These are phyloP conservation scores for Podila epigama DNA, from an alignment of 192 early-diverging fungal genomes.

Conservation along the genomic window DNA sequence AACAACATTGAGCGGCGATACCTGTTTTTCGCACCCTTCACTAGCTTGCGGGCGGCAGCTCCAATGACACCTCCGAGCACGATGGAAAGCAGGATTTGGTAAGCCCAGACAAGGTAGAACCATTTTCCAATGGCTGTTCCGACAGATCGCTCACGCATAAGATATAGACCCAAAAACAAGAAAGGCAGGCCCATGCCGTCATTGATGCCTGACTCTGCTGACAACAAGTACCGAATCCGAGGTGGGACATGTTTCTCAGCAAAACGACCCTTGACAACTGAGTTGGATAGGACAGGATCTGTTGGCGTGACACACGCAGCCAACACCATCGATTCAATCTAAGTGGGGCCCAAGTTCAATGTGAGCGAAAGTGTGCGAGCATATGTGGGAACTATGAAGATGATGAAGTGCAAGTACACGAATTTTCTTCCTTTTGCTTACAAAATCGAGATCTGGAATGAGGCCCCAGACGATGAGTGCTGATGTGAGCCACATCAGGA, in stretches of 20 bases:
- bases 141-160: conserved; percentile 57
- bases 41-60: conserved; percentile 64
- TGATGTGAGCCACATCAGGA: conserved; percentile 80
- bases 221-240: conserved; percentile 71
- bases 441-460: conserved; percentile 57
- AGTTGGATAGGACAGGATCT: conserved; percentile 93
- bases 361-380: not conserved
- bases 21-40: conserved; percentile 68
- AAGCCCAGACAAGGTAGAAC: conserved; percentile 72
- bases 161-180: conserved; percentile 74
- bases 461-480: conserved; percentile 66
- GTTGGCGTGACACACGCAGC: conserved; percentile 90
- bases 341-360: not conserved
- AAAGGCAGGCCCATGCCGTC: conserved; percentile 89
- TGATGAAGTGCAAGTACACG: conserved; percentile 1
- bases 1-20: conserved; percentile 48
- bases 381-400: not conserved
- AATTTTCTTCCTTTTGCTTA: too few relatives aligned
- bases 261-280: conserved; percentile 90
- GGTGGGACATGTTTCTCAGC: conserved; percentile 84
- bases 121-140: conserved; percentile 76
- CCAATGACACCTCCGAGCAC: conserved; percentile 79
- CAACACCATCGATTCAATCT: conserved; percentile 78
- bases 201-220: conserved; percentile 86
- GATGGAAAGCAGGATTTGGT: conserved; percentile 76